A percentile compares a stretch with the other conserved stretches of the same genome.
phyloP scores from a whole-genome alignment of 2,329 filamentous ascomycete genomes.

The Trichophyton schoenleinii region DNA sequence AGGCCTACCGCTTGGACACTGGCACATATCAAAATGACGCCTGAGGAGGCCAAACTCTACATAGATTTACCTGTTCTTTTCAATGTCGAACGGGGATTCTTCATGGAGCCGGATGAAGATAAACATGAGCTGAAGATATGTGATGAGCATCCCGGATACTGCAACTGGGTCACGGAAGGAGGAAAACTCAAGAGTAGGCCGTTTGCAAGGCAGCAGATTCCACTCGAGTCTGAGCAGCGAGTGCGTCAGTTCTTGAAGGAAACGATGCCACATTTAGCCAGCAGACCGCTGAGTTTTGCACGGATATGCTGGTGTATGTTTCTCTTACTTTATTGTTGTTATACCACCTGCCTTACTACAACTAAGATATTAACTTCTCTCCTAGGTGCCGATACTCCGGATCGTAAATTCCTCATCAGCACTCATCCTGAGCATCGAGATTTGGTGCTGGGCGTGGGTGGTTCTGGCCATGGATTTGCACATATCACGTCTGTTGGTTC shows the following conservation, averaged over 20 bases:
- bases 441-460: conserved; percentile 39
- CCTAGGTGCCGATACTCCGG: conserved; percentile 42
- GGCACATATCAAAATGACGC: conserved; percentile 39
- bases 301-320: not conserved
- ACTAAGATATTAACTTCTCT: conserved; percentile 28
- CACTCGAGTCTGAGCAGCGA: conserved; percentile 35
- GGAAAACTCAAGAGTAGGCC: not conserved
- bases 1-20: conserved; percentile 45
- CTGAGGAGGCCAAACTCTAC: conserved; percentile 35
- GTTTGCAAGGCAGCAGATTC: conserved; percentile 29
- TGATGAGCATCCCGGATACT: conserved; percentile 47
- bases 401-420: conserved; percentile 43
- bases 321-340: not conserved
- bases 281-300: not conserved
- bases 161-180: conserved; percentile 30
- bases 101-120: conserved; percentile 36
- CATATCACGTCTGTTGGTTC: conserved; percentile 40
- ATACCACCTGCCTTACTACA: not conserved
- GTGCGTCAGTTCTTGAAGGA: conserved; percentile 36
- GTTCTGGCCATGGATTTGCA: conserved; percentile 43
- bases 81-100: conserved; percentile 38
- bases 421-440: conserved; percentile 34
- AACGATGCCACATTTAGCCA: conserved; percentile 38
- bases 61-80: conserved; percentile 40
- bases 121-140: conserved; percentile 29